Conservation (phyloP, 768 basidiomycete genomes). For the Hygrophorus russula region DNA sequence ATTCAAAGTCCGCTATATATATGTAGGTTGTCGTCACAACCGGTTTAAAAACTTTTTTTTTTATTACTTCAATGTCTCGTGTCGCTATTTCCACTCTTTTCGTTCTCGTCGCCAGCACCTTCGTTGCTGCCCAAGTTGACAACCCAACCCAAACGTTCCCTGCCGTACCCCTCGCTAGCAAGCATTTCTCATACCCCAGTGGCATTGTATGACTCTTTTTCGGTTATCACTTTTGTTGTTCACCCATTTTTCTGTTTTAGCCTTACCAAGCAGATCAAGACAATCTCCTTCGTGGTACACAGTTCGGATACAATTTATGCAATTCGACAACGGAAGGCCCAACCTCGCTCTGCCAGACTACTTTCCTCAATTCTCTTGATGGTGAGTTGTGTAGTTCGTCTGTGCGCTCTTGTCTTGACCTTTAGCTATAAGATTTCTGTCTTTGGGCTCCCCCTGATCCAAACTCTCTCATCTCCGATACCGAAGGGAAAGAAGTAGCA, state of each 20-base stretch:
- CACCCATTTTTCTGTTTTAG: conserved; percentile 17
- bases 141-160: conserved; percentile 20
- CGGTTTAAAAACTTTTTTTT: too few species aligned
- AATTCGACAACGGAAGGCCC: conserved; percentile 47
- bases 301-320: conserved; percentile 50
- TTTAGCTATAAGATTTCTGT: conserved; percentile 52
- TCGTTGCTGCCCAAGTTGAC: conserved; percentile 19
- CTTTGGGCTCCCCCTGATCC: conserved; percentile 45
- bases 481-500: conserved; percentile 57
- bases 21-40: too few species aligned
- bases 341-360: conserved; percentile 47
- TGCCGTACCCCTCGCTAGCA: conserved; percentile 36
- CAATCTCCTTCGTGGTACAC: conserved; percentile 35
- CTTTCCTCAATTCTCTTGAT: conserved; percentile 37
- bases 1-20: too few species aligned
- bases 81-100: conserved; percentile 29
- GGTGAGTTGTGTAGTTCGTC: conserved; percentile 20
- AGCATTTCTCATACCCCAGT: conserved; percentile 31
- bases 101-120: conserved; percentile 19
- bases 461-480: conserved; percentile 48
- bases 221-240: not conserved
- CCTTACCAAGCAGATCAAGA: conserved; percentile 40
- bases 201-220: conserved; percentile 24
- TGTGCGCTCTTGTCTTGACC: conserved; percentile 1
- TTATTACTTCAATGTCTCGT: conserved; percentile 25